Percentiles rank a stretch among this genome's conserved stretches.
Conservation (phyloP, 2,329 filamentous ascomycete species). For the Pseudocercospora fijiensis region DNA sequence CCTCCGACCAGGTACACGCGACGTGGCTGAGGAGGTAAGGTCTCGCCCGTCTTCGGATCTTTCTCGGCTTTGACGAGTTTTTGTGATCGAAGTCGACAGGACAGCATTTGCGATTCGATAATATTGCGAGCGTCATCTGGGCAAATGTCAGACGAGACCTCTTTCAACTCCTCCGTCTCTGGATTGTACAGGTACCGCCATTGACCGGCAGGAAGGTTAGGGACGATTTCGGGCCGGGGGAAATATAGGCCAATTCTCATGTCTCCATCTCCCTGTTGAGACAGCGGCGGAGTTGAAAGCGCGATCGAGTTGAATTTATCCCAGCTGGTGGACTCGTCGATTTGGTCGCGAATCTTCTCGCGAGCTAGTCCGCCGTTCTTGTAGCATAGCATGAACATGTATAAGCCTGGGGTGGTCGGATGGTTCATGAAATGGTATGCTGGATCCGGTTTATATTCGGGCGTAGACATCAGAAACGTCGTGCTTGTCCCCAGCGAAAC, state of each 20-base stretch:
- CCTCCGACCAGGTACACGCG: slow-evolving; percentile 93
- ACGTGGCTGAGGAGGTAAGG: slow-evolving; percentile 77
- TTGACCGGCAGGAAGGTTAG: slow-evolving; percentile 79
- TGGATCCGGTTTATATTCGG: slow-evolving; percentile 84
- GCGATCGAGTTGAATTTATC: slow-evolving; percentile 74
- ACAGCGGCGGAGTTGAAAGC: slow-evolving; percentile 67
- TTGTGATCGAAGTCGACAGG: slow-evolving; percentile 79
- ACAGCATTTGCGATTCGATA: slow-evolving; percentile 91
- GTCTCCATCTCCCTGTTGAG: slow-evolving; percentile 54
- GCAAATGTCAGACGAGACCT: slow-evolving; percentile 47
- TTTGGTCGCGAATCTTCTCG: slow-evolving; percentile 79
- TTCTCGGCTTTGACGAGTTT: slow-evolving; percentile 60
- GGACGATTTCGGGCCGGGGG: slow-evolving; percentile 90
- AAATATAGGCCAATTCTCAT: slow-evolving; percentile 94
- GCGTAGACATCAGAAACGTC: slow-evolving; percentile 95
- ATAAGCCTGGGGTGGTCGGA: slow-evolving; percentile 82
- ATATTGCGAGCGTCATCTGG: slow-evolving; percentile 75
- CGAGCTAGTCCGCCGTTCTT: slow-evolving; percentile 95
- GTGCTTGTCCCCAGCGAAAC: slow-evolving; percentile 93
- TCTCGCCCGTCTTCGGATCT: slow-evolving; percentile 46
- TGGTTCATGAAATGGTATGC: slow-evolving; percentile 98
- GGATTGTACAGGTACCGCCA: slow-evolving; percentile 73
- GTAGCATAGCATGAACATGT: slow-evolving; percentile 99
- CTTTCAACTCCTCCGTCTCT: slow-evolving; percentile 47
- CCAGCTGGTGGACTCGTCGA: slow-evolving; percentile 68